A percentile compares a stretch with the other conserved stretches of the same genome.
These are phyloP conservation scores for Tuber calosporum DNA, from an alignment of 495 filamentous ascomycete species.

Conservation along the genomic window DNA sequence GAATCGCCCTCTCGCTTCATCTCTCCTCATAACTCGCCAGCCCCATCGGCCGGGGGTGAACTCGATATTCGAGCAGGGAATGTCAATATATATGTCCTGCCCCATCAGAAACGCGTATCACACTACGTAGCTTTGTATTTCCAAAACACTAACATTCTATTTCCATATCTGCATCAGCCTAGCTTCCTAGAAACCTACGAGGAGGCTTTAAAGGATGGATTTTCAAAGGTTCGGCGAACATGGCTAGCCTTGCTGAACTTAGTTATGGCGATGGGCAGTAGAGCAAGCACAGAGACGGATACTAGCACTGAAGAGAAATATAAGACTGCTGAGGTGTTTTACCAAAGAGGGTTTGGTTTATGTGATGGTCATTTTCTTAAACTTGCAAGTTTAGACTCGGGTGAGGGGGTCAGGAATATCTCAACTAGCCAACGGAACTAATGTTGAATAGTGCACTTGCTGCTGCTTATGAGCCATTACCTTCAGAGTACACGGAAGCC, in stretches of 20 bases:
- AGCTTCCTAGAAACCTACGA: slow-evolving; percentile 45
- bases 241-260: slow-evolving; percentile 42
- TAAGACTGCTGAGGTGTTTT: slow-evolving; percentile 44
- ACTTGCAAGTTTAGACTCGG: slow-evolving; percentile 44
- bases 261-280: slow-evolving; percentile 41
- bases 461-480: slow-evolving; percentile 46
- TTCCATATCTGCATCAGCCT: slow-evolving; percentile 45
- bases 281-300: slow-evolving; percentile 36
- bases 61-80: slow-evolving; percentile 29
- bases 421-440: neutral
- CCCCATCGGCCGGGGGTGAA: slow-evolving; percentile 22
- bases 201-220: slow-evolving; percentile 41
- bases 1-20: slow-evolving; percentile 25
- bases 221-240: slow-evolving; percentile 42
- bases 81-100: slow-evolving; percentile 38
- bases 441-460: slow-evolving; percentile 40
- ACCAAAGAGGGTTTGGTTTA: slow-evolving; percentile 41
- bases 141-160: slow-evolving; percentile 45
- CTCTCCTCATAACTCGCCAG: slow-evolving; percentile 18
- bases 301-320: slow-evolving; percentile 39
- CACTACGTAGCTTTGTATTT: slow-evolving; percentile 43
- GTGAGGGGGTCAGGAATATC: slow-evolving; percentile 24
- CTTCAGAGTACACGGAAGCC: slow-evolving; percentile 48
- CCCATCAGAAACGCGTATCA: slow-evolving; percentile 22
- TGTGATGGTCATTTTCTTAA: slow-evolving; percentile 43